These are phyloP conservation scores for Withania somnifera DNA, from an alignment of 305 asterid genomes.

Conservation along the genomic window DNA sequence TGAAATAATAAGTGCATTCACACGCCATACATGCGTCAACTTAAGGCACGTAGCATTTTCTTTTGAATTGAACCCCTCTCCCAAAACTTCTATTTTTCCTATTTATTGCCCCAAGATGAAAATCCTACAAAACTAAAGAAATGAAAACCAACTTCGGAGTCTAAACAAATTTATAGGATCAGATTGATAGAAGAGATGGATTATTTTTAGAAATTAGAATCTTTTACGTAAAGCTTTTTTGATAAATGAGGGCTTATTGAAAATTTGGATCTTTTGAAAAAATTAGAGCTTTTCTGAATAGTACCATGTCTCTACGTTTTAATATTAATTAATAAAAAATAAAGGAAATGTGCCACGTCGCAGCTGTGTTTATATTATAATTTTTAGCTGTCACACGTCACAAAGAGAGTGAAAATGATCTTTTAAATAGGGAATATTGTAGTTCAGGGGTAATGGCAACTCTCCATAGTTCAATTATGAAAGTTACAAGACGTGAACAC, in stretches of 20 bases:
- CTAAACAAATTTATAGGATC: background rate
- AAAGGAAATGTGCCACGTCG: background rate
- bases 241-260: background rate
- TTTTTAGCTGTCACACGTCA: background rate
- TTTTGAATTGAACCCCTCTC: background rate
- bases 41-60: background rate
- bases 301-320: background rate
- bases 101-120: background rate
- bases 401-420: background rate
- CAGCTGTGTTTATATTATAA: background rate
- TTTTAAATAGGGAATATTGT: background rate
- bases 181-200: background rate
- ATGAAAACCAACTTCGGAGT: background rate
- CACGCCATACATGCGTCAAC: background rate
- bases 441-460: background rate
- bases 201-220: no score
- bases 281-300: background rate
- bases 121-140: background rate
- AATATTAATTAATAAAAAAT: background rate
- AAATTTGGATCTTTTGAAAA: background rate
- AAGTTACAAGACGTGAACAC: background rate
- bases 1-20: background rate
- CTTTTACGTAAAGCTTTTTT: background rate
- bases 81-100: background rate
- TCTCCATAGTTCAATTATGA: background rate